Conservation (phyloP, 148 eudicot genomes). For the Vaccinium corymbosum region DNA sequence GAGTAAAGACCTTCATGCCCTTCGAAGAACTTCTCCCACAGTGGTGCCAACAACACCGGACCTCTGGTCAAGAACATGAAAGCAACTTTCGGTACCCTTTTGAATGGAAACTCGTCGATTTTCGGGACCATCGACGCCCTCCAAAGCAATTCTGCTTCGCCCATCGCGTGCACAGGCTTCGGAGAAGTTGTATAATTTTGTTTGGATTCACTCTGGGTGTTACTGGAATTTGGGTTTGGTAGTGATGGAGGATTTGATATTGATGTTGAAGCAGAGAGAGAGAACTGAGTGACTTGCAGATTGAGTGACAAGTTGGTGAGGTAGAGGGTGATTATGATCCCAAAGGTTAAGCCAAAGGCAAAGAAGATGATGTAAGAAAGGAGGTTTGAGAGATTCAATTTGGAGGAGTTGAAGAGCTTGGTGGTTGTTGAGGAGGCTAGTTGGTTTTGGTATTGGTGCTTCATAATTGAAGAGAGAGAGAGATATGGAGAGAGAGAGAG, state of each 20-base stretch:
- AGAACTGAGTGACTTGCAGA: conserved; percentile 26
- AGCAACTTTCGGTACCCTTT: conserved; percentile 54
- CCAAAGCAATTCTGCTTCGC: conserved; percentile 57
- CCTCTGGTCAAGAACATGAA: conserved; percentile 71
- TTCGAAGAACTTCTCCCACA: conserved; percentile 76
- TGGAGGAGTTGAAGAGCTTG: conserved; percentile 1
- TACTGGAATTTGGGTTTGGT: not conserved
- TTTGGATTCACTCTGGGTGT: not conserved
- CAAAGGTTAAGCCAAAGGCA: conserved; percentile 5
- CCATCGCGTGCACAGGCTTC: conserved; percentile 28
- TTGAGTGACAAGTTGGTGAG: conserved; percentile 24
- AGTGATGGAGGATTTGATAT: not conserved
- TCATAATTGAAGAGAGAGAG: not conserved
- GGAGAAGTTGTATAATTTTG: conserved; percentile 7
- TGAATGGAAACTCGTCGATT: conserved; percentile 35
- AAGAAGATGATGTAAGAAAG: not conserved
- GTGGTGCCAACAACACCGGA: conserved; percentile 44
- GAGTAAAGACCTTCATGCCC: conserved; percentile 57
- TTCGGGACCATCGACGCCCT: conserved; percentile 59
- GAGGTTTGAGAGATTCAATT: not conserved
- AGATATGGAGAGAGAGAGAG: not conserved
- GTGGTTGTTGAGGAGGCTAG: not conserved
- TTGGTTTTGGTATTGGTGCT: conserved; percentile 4
- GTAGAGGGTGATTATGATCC: conserved; percentile 21
- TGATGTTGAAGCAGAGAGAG: conserved; percentile 14